Evolutionary conservation across 1,284 basidiomycete genomes (phyloP).

Genomic region (Apiotrichum sp.): DNA sequence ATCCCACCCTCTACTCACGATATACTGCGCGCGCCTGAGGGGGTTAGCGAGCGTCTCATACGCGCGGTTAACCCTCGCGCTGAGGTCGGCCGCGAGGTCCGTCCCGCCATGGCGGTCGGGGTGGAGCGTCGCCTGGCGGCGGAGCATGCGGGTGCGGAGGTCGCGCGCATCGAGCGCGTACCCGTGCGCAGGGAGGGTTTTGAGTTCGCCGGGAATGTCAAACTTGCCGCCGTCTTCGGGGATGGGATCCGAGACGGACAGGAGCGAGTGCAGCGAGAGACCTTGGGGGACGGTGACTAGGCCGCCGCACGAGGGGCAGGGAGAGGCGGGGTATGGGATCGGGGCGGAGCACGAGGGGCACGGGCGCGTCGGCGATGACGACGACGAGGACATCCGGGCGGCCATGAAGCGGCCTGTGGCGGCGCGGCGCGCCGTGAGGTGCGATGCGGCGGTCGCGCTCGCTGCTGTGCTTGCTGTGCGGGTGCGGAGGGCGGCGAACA

Average conservation of each 20-base stretch:
- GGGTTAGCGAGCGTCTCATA: slow-evolving; percentile 42
- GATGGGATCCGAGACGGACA: slow-evolving; percentile 29
- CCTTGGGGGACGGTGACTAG: slow-evolving; percentile 35
- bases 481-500: slow-evolving; percentile 20
- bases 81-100: slow-evolving; percentile 35
- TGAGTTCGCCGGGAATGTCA: slow-evolving; percentile 29
- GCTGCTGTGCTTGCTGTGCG: neutral
- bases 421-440: neutral
- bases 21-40: slow-evolving; percentile 42
- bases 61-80: slow-evolving; percentile 42
- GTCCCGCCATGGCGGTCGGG: slow-evolving; percentile 37
- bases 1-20: slow-evolving; percentile 27
- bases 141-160: slow-evolving; percentile 33
- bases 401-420: neutral
- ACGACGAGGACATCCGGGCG: neutral
- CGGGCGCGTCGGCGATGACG: slow-evolving; percentile 17
- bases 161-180: slow-evolving; percentile 34
- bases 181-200: slow-evolving; percentile 30
- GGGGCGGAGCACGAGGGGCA: slow-evolving; percentile 30
- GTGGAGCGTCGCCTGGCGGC: slow-evolving; percentile 39
- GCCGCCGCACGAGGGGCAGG: slow-evolving; percentile 35
- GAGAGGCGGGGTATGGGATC: slow-evolving; percentile 32
- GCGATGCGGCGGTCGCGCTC: neutral
- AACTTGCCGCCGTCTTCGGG: slow-evolving; percentile 8
- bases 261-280: slow-evolving; percentile 38